Evolutionary conservation across 768 basidiomycete species (phyloP).

Genomic region (Hemileccinum impolitum): DNA sequence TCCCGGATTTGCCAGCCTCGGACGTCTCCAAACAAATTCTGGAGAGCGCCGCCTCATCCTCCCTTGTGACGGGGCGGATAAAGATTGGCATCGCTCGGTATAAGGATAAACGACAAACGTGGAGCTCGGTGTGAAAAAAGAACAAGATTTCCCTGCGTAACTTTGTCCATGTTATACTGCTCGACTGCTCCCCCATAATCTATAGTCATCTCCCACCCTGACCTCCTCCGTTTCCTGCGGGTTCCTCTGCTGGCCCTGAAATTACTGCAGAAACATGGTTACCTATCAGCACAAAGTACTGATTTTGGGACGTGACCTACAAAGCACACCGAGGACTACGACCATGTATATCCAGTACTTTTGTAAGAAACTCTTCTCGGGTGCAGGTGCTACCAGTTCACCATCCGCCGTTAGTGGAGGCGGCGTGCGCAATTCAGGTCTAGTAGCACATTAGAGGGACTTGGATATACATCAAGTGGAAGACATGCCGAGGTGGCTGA

Average conservation of each 20-base stretch:
- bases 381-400: constrained; percentile 52
- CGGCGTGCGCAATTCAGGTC: constrained; percentile 66
- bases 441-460: constrained; percentile 26
- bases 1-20: constrained; percentile 66
- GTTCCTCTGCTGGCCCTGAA: constrained; percentile 30
- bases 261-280: constrained; percentile 17
- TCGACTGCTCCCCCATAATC: no score
- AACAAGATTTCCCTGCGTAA: neutral
- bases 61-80: constrained; percentile 54
- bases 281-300: neutral
- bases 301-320: constrained; percentile 39
- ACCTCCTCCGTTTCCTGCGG: constrained; percentile 16
- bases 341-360: constrained; percentile 90
- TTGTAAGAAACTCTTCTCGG: constrained; percentile 78
- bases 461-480: neutral
- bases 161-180: no score
- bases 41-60: constrained; percentile 57
- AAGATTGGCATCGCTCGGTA: constrained; percentile 33
- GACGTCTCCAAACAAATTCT: constrained; percentile 74
- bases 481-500: constrained; percentile 55
- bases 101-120: neutral
- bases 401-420: constrained; percentile 67
- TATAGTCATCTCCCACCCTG: constrained; percentile 24
- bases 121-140: neutral
- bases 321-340: constrained; percentile 51